These are phyloP conservation scores for Leptoxyphium fumago DNA, from an alignment of 2,329 filamentous ascomycete genomes.

Conservation along the genomic window DNA sequence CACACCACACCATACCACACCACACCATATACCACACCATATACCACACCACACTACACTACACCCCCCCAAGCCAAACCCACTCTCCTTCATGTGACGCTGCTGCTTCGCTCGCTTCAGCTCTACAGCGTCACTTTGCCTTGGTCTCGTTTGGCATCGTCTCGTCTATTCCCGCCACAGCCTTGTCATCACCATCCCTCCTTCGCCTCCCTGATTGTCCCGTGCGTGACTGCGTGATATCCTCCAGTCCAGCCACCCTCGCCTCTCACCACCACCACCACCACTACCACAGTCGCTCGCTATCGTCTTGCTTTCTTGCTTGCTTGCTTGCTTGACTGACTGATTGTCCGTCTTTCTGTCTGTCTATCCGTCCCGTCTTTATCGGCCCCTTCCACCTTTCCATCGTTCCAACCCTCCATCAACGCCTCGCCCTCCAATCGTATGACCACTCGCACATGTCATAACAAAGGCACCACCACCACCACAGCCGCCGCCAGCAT, in stretches of 20 bases:
- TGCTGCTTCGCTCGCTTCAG: background rate
- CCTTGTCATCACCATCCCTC: background rate
- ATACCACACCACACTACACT: background rate
- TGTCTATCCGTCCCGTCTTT: no score
- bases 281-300: no score
- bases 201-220: no score
- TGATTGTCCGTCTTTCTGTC: no score
- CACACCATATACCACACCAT: background rate
- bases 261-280: background rate
- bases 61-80: background rate
- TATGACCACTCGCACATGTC: no score
- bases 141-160: background rate
- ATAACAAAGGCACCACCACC: background rate
- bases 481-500: background rate
- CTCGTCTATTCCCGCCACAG: background rate
- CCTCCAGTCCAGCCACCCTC: background rate
- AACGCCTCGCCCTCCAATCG: no score
- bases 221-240: background rate
- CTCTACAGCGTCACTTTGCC: no score
- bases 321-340: no score
- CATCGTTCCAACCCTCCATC: no score
- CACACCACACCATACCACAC: background rate
- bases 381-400: no score
- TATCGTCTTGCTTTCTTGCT: no score
- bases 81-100: background rate